Base-by-base conservation (phyloP, 164 flowering plant species). In the Litsea cubeba region DNA sequence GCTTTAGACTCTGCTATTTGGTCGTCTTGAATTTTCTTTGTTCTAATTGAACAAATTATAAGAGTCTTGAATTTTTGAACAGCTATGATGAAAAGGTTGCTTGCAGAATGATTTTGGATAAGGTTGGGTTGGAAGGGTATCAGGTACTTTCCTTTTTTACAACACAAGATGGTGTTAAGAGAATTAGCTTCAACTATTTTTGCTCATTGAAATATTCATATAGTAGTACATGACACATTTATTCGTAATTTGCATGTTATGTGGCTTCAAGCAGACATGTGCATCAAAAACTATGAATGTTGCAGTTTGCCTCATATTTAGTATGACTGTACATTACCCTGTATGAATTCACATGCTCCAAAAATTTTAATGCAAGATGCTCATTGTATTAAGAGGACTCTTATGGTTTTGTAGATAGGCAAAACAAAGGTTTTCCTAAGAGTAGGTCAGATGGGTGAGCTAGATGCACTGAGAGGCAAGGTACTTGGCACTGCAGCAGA, bases 381-480 rank as follows among this genome's bases (percentile, higher is more conserved):
- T 28, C 28, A 26, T 20, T 66, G 8, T 64, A 25, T 18, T 66
- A 1, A 66, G 15, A 32, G 18, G 69, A 66, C 32, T 23, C 28
- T 7, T 5, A 32, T 22, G 25, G 68, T 72, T 73, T 64, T 76
- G 71, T 92, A 94, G 98, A 82, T 95, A 71, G 99, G 99, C 60
- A 80, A 90, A 78, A 82, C 95, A 70, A 90, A 91, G 80, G 81
- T 96, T 73, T 94, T 94, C 79, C 80, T 92, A 50, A 87, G 93
- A 84, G 94, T 95, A 76, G 97, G 97, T 69, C 97, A 91, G 78
- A 91, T 92, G 97, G 99, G 97, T 69, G 94, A 92, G 79, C 77
- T 95, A 76, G 99, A 95, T 88, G 87, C 94, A 64, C 81, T 77
- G 68, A 90, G 95, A 84, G 83, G 89, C 68, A 81, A 75, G 77